Evolutionary conservation across 2,329 filamentous ascomycete genomes (phyloP).

Genomic region (Aspergillus chevalieri): DNA sequence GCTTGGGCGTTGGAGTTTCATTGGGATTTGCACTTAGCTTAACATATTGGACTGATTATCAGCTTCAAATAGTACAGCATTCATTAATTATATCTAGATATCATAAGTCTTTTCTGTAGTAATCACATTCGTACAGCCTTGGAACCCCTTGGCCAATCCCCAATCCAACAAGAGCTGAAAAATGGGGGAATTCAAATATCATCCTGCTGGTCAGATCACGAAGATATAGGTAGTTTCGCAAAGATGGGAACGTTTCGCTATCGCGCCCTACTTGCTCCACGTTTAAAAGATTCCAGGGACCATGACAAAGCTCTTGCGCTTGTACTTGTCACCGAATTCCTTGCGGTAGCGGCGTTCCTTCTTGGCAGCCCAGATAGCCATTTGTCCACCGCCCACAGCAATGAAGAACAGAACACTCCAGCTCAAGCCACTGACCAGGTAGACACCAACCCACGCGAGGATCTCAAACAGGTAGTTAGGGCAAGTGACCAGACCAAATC

Average conservation of each 20-base stretch:
- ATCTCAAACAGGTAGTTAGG: conserved; percentile 97
- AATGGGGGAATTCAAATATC: too few species aligned
- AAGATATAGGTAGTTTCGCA: too few species aligned
- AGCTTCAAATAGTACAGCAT: background rate
- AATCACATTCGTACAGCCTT: background rate
- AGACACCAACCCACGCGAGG: conserved; percentile 77
- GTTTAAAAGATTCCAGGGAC: conserved; percentile 67
- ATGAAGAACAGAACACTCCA: conserved; percentile 74
- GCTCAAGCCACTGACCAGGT: conserved; percentile 67
- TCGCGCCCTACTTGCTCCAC: background rate
- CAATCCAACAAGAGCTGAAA: too few species aligned
- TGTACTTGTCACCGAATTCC: conserved; percentile 89
- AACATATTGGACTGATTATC: background rate
- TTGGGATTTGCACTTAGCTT: background rate
- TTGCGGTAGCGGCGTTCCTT: conserved; percentile 87
- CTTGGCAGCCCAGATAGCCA: conserved; percentile 81
- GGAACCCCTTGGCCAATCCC: background rate
- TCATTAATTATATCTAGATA: background rate
- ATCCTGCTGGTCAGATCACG: too few species aligned
- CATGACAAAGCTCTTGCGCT: conserved; percentile 84
- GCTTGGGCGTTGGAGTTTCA: too few species aligned
- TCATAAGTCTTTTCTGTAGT: background rate
- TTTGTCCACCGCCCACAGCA: conserved; percentile 64
- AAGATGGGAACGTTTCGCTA: too few species aligned
- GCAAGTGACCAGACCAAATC: conserved; percentile 82